A percentile compares a stretch with the other conserved stretches of the same genome.
phyloP scores from a whole-genome alignment of 2,329 filamentous ascomycete species.

The Ambrosiella beaveri region DNA sequence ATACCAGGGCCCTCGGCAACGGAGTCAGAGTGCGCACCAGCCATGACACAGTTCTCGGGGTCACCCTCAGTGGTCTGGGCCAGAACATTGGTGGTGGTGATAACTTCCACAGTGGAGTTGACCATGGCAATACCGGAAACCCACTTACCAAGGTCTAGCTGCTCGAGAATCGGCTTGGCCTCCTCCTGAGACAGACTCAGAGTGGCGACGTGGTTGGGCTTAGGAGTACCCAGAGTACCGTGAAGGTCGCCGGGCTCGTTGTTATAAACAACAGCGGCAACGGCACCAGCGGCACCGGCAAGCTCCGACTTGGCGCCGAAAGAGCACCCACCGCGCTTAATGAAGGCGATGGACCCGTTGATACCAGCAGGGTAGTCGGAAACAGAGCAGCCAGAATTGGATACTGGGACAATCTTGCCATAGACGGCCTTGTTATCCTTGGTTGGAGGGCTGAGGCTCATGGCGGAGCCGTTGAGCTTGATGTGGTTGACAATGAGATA shows the following conservation, averaged over 20 bases:
- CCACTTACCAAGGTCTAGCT: slow-evolving; percentile 32
- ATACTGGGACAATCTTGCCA: slow-evolving; percentile 41
- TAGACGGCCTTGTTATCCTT: slow-evolving; percentile 39
- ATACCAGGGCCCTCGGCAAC: slow-evolving; percentile 51
- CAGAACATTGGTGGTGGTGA: slow-evolving; percentile 42
- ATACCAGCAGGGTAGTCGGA: slow-evolving; percentile 45
- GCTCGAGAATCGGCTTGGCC: slow-evolving; percentile 36
- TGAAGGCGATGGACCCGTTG: slow-evolving; percentile 49
- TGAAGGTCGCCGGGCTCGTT: slow-evolving; percentile 43
- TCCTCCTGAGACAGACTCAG: slow-evolving; percentile 47
- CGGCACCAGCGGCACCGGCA: slow-evolving; percentile 52
- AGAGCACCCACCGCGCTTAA: slow-evolving; percentile 50
- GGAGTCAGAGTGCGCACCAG: slow-evolving; percentile 47
- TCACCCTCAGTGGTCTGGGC: slow-evolving; percentile 44
- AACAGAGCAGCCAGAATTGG: slow-evolving; percentile 44
- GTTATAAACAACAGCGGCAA: slow-evolving; percentile 60
- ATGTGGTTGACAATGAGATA: slow-evolving; percentile 37
- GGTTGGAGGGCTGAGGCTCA: slow-evolving; percentile 52
- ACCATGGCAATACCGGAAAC: slow-evolving; percentile 42
- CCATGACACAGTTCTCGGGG: slow-evolving; percentile 45
- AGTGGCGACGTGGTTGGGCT: slow-evolving; percentile 44
- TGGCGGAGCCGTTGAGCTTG: slow-evolving; percentile 35
- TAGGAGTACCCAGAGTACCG: slow-evolving; percentile 51
- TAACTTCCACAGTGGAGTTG: slow-evolving; percentile 36
- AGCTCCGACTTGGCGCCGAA: slow-evolving; percentile 55